phyloP scores from a whole-genome alignment of 495 filamentous ascomycete species.

The Sordaria brevicollis region DNA sequence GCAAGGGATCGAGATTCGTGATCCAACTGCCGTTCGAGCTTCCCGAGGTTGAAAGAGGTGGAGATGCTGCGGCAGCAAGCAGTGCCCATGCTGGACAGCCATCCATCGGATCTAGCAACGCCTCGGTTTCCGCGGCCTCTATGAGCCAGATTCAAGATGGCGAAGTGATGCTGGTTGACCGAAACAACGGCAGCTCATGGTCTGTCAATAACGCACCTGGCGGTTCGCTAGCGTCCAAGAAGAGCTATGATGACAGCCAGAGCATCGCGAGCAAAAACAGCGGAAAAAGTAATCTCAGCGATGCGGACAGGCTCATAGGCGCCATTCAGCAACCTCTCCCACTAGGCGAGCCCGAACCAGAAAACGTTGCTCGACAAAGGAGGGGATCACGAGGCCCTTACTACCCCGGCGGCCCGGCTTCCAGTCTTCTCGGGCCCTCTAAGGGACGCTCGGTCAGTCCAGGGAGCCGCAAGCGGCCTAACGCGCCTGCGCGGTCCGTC shows the following conservation, averaged over 20 bases:
- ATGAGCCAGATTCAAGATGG: slow-evolving; percentile 20
- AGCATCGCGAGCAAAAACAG: slow-evolving; percentile 44
- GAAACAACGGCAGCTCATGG: slow-evolving; percentile 16
- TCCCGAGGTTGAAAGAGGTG: slow-evolving; percentile 32
- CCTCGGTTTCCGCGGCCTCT: slow-evolving; percentile 19
- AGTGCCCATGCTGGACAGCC: slow-evolving; percentile 2
- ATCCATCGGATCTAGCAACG: slow-evolving; percentile 2
- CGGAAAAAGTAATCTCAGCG: slow-evolving; percentile 48
- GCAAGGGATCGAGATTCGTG: slow-evolving; percentile 75
- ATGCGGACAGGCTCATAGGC: slow-evolving; percentile 65
- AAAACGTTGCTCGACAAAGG: slow-evolving; percentile 6
- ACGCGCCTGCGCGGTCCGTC: neutral
- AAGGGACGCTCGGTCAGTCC: slow-evolving; percentile 12
- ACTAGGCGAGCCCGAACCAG: slow-evolving; percentile 28
- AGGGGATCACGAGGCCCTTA: slow-evolving; percentile 4
- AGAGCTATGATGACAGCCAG: slow-evolving; percentile 29
- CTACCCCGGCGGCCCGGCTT: slow-evolving; percentile 3
- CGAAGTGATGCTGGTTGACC: slow-evolving; percentile 50
- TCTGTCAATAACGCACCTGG: slow-evolving; percentile 4
- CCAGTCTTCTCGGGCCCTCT: slow-evolving; percentile 10
- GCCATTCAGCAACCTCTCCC: slow-evolving; percentile 56
- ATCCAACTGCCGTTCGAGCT: slow-evolving; percentile 61
- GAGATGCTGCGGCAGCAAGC: slow-evolving; percentile 8
- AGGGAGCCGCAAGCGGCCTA: slow-evolving; percentile 5
- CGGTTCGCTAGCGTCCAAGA: slow-evolving; percentile 8